These are phyloP conservation scores for Lablab purpureus DNA, from an alignment of 306 rosid genomes.

Conservation along the genomic window DNA sequence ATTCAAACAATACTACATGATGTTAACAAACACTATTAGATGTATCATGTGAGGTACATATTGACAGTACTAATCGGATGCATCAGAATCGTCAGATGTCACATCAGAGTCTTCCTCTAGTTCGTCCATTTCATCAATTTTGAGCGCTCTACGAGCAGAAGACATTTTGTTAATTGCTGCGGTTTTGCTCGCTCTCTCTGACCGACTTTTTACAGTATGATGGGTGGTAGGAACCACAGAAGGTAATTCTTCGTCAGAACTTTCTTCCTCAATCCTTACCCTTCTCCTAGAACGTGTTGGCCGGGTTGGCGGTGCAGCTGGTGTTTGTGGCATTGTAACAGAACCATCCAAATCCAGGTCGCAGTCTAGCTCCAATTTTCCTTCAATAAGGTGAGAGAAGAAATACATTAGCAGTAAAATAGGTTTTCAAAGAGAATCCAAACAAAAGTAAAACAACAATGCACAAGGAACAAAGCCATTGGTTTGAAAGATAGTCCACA, in stretches of 20 bases:
- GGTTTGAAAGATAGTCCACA: background rate
- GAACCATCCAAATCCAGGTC: slow-evolving; percentile 59
- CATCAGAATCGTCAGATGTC: slow-evolving; percentile 70
- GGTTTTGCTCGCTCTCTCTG: slow-evolving; percentile 93
- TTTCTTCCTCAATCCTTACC: slow-evolving; percentile 65
- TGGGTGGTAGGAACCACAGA: slow-evolving; percentile 61
- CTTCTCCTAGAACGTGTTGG: slow-evolving; percentile 68
- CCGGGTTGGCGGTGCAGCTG: slow-evolving; percentile 61
- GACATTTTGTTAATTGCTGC: slow-evolving; percentile 79
- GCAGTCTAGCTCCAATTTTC: slow-evolving; percentile 60
- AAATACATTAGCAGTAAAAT: slow-evolving; percentile 32
- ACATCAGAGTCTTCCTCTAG: slow-evolving; percentile 59
- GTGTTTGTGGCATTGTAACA: slow-evolving; percentile 63
- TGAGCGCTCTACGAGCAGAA: slow-evolving; percentile 48
- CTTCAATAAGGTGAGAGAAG: slow-evolving; percentile 39
- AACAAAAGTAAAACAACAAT: background rate
- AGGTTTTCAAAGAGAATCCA: background rate
- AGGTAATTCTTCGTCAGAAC: slow-evolving; percentile 72
- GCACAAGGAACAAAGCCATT: background rate
- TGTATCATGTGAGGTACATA: slow-evolving; percentile 20
- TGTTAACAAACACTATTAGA: slow-evolving; percentile 11
- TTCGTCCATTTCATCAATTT: slow-evolving; percentile 56
- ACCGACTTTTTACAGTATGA: slow-evolving; percentile 55
- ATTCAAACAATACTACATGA: slow-evolving; percentile 42
- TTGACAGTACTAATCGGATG: slow-evolving; percentile 44